Base-by-base conservation (phyloP, 2,329 filamentous ascomycete genomes). In the Colletotrichum somersetense region DNA sequence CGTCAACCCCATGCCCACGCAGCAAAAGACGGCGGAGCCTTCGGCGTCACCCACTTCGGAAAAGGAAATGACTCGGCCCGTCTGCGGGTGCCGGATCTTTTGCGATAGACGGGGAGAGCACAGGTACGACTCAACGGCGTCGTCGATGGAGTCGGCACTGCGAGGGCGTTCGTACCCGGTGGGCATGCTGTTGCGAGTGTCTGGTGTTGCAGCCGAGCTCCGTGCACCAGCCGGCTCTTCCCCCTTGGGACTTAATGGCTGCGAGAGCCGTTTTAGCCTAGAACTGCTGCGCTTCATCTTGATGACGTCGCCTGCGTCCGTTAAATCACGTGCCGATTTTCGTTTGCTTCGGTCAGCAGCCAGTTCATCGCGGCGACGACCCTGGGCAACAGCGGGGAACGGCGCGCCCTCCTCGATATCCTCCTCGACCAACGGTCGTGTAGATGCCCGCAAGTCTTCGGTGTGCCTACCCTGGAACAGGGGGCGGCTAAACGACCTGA, bases 1-100 rank as follows among this genome's bases (percentile, higher is more conserved):
- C 14, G 96, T 99, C 77, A 99, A 83, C 0, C 96, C 96, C 96
- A 99, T 99, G 26, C 96, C 96, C 3, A 99, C 95, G 78, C 96
- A 99, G 79, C 96, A 97, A 76, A 99, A 95, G 2, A 99, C 94
- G 3, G 95, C 96, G 75, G 92, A 96, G 1, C 96, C 96, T 55
- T 96, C 90, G 0, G 95, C 91, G 80, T 98, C 95, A 18, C 96
- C 96, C 3, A 99, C 96, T 80, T 99, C 96, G 0, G 96, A 98
- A 78, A 98, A 99, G 0, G 95, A 97, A 75, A 99, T 98, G 3
- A 92, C 87, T 20, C 96, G 91, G 1, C 95, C 95, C 0, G 93
- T 97, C 71, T 93, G 91, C 0, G 95, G 94, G 81, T 98, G 94
- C 30, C 88, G 87, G 63, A 98, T 94, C 81, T 92, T 97, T 78